Evolutionary conservation across 2,329 filamentous ascomycete genomes (phyloP).

Genomic region (Onygenales sp.): DNA sequence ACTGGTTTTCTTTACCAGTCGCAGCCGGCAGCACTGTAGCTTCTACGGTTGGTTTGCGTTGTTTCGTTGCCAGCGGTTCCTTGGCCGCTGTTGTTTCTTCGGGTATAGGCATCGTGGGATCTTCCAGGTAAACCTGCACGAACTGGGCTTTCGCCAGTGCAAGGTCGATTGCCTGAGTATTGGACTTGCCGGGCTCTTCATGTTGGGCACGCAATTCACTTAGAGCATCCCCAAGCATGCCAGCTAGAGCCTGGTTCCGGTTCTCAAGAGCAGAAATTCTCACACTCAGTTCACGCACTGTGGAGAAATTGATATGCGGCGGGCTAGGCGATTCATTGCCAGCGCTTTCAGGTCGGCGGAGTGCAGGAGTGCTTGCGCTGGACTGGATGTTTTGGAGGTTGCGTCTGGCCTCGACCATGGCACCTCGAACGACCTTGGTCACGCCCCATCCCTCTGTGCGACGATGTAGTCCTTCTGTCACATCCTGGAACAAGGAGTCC

Average conservation of each 20-base stretch:
- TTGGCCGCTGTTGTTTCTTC: slow-evolving; percentile 1
- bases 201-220: slow-evolving; percentile 30
- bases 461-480: slow-evolving; percentile 38
- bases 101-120: slow-evolving; percentile 24
- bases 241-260: slow-evolving; percentile 32
- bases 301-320: slow-evolving; percentile 7
- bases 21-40: no score
- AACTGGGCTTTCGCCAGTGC: slow-evolving; percentile 32
- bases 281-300: slow-evolving; percentile 19
- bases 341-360: slow-evolving; percentile 12
- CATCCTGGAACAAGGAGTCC: slow-evolving; percentile 38
- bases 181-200: slow-evolving; percentile 11
- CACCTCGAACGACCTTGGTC: slow-evolving; percentile 39
- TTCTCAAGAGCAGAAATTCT: slow-evolving; percentile 28
- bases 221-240: slow-evolving; percentile 31
- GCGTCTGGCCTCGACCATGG: slow-evolving; percentile 36
- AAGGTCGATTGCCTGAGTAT: slow-evolving; percentile 3
- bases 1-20: neutral
- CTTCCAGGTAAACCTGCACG: slow-evolving; percentile 34
- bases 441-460: slow-evolving; percentile 41
- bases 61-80: neutral
- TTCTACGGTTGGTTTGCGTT: neutral
- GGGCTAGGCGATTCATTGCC: slow-evolving; percentile 11
- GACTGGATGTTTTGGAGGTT: slow-evolving; percentile 39
- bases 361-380: slow-evolving; percentile 22